Evolutionary conservation across 495 filamentous ascomycete species (phyloP), one percentile per base, ranked within the genome.

Genomic region (Xeromyces bisporus): DNA sequence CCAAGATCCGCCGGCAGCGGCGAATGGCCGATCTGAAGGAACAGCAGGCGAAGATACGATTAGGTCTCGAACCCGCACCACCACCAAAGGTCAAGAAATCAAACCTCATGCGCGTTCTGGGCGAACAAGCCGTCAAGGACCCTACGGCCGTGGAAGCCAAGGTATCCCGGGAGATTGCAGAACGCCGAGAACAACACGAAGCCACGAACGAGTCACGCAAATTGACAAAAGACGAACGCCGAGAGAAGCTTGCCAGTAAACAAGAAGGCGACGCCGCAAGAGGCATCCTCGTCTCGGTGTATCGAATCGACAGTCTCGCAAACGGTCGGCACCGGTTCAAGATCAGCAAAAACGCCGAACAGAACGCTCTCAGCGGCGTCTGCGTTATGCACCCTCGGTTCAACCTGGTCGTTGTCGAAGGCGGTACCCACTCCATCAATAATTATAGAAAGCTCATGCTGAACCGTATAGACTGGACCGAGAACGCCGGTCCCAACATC

Each of bases 41-140:
- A 57, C 75, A 85, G 37, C 89, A 97, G 55, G 85, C 86, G 31
- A 94, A 96, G 64, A 84, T 93, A 35, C 65, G 86, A 23, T 64
- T 97, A 3, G 89, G 89, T 29, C 72, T 97, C 6, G 75, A 82
- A 34, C 80, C 82, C 1, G 80, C 91, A 4, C 80, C 84, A 6
- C 76, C 87, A 15, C 87, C 89, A 7, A 94, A 94, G 51, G 78
- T 94, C 41, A 94, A 92, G 56, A 89, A 87, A 50, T 75, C 72
- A 29, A 97, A 97, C 48, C 64, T 97, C 33, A 94, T 97, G 89
- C 77, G 85, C 28, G 89, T 99, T 2, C 60, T 96, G n/a, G 89
- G 89, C 26, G 83, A 96, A 46, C 80, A 93, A 51, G 89, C 89
- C 2, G 86, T 99, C 41, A 92, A 92, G 43, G 89, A 99, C 49